These are phyloP conservation scores for Tarenaya hassleriana DNA, from an alignment of 345 rosid genomes.

Conservation along the genomic window DNA sequence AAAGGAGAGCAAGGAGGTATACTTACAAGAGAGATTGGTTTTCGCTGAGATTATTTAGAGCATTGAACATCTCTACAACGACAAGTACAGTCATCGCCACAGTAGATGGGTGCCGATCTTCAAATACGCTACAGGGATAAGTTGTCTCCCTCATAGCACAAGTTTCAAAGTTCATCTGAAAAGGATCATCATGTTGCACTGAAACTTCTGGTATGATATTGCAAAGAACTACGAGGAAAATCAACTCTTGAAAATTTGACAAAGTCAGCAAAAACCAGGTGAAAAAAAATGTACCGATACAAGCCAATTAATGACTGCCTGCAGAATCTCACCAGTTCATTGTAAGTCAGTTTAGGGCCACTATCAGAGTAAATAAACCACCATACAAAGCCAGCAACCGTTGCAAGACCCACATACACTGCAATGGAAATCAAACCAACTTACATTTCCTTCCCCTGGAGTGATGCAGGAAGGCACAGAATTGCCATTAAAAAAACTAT, in stretches of 20 bases:
- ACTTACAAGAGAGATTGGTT: slow-evolving; percentile 96
- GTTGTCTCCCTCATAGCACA: slow-evolving; percentile 78
- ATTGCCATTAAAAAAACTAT: neutral
- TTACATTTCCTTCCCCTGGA: slow-evolving; percentile 7
- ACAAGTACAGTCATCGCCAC: slow-evolving; percentile 98
- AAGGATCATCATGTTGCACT: slow-evolving; percentile 10
- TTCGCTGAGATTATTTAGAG: slow-evolving; percentile 97
- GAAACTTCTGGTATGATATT: no score
- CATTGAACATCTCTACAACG: slow-evolving; percentile 99
- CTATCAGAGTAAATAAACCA: slow-evolving; percentile 83
- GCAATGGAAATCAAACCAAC: slow-evolving; percentile 28
- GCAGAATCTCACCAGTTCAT: slow-evolving; percentile 67
- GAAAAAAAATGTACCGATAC: slow-evolving; percentile 4
- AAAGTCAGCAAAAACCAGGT: slow-evolving; percentile 3
- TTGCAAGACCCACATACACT: slow-evolving; percentile 99
- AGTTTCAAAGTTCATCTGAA: slow-evolving; percentile 91
- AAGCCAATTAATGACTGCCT: slow-evolving; percentile 9
- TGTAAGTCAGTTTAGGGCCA: slow-evolving; percentile 82
- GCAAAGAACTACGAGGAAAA: neutral
- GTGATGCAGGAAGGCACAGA: slow-evolving; percentile 14
- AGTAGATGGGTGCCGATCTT: slow-evolving; percentile 94
- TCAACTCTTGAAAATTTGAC: slow-evolving; percentile 1
- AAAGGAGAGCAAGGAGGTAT: slow-evolving; percentile 2
- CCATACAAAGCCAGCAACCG: slow-evolving; percentile 97
- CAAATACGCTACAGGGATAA: slow-evolving; percentile 90